Evolutionary conservation across 495 filamentous ascomycete species (phyloP).

Genomic region (Penicillium herquei): DNA sequence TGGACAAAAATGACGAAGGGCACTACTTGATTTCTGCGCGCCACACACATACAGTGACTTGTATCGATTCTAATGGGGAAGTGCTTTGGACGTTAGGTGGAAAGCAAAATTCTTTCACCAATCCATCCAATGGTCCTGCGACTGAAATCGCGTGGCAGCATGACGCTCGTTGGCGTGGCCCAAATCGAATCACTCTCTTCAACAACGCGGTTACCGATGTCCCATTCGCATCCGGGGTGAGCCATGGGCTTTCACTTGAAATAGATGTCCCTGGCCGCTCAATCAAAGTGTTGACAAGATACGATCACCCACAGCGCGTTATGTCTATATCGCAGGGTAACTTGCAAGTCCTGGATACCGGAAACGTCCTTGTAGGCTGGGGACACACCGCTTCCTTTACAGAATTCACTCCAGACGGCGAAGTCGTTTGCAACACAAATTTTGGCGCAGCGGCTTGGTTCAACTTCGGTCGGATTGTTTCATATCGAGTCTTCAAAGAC

Average conservation of each 20-base stretch:
- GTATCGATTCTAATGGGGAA: slow-evolving; percentile 50
- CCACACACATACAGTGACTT: slow-evolving; percentile 44
- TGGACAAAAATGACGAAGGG: slow-evolving; percentile 53
- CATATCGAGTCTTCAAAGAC: slow-evolving; percentile 36
- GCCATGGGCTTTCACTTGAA: slow-evolving; percentile 31
- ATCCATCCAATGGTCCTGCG: slow-evolving; percentile 38
- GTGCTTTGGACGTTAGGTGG: slow-evolving; percentile 57
- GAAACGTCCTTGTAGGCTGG: slow-evolving; percentile 58
- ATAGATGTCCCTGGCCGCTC: slow-evolving; percentile 22
- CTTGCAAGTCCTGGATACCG: slow-evolving; percentile 51
- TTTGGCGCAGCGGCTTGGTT: slow-evolving; percentile 39
- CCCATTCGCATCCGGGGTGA: slow-evolving; percentile 18
- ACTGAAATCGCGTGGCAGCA: slow-evolving; percentile 55
- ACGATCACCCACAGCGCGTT: slow-evolving; percentile 31
- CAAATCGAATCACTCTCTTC: slow-evolving; percentile 46
- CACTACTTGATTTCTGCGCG: slow-evolving; percentile 56
- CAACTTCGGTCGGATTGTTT: slow-evolving; percentile 36
- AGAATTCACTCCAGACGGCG: slow-evolving; percentile 53
- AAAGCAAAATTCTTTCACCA: slow-evolving; percentile 43
- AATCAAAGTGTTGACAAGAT: slow-evolving; percentile 24
- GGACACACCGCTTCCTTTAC: slow-evolving; percentile 55
- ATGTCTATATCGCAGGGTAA: slow-evolving; percentile 57
- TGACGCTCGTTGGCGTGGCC: slow-evolving; percentile 44
- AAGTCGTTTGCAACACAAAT: slow-evolving; percentile 44
- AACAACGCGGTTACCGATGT: slow-evolving; percentile 44